These are phyloP conservation scores for Pinus taeda DNA, from an alignment of 75 land plant genomes.

Conservation along the genomic window DNA sequence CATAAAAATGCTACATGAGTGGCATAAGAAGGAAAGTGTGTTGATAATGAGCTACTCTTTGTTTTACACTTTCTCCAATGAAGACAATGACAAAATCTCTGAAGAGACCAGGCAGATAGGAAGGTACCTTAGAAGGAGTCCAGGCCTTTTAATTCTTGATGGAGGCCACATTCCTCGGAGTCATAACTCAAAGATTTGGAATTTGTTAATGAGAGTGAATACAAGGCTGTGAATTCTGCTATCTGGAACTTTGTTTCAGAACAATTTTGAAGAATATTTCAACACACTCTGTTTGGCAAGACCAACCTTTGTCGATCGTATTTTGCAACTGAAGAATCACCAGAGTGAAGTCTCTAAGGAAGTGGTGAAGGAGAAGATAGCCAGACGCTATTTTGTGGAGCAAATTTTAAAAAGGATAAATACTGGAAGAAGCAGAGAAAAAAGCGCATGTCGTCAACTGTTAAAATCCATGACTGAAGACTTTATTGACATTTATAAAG, in stretches of 20 bases:
- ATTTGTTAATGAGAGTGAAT: slow-evolving; percentile 62
- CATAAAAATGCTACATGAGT: slow-evolving; percentile 44
- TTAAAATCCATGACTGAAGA: slow-evolving; percentile 44
- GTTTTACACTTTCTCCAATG: slow-evolving; percentile 38
- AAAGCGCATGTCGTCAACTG: slow-evolving; percentile 39
- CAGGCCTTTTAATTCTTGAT: slow-evolving; percentile 64
- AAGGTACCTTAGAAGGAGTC: slow-evolving; percentile 40
- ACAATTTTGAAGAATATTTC: slow-evolving; percentile 88
- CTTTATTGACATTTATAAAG: slow-evolving; percentile 70
- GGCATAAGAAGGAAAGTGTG: slow-evolving; percentile 64
- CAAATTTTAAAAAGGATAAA: slow-evolving; percentile 49
- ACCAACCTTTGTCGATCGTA: slow-evolving; percentile 60
- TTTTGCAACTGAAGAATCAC: slow-evolving; percentile 6
- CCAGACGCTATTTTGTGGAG: slow-evolving; percentile 63
- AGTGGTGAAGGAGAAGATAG: slow-evolving; percentile 37
- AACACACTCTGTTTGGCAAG: slow-evolving; percentile 74
- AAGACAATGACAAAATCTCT: slow-evolving; percentile 20
- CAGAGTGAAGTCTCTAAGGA: slow-evolving; percentile 18
- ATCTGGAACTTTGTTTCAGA: slow-evolving; percentile 92
- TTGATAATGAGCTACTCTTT: slow-evolving; percentile 66
- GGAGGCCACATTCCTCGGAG: slow-evolving; percentile 86
- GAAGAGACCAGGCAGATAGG: slow-evolving; percentile 32
- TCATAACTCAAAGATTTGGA: slow-evolving; percentile 65
- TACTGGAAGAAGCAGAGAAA: slow-evolving; percentile 22
- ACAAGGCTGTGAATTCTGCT: slow-evolving; percentile 71